phyloP scores from a whole-genome alignment of 805 yeast genomes.

The Candida verbasci region DNA sequence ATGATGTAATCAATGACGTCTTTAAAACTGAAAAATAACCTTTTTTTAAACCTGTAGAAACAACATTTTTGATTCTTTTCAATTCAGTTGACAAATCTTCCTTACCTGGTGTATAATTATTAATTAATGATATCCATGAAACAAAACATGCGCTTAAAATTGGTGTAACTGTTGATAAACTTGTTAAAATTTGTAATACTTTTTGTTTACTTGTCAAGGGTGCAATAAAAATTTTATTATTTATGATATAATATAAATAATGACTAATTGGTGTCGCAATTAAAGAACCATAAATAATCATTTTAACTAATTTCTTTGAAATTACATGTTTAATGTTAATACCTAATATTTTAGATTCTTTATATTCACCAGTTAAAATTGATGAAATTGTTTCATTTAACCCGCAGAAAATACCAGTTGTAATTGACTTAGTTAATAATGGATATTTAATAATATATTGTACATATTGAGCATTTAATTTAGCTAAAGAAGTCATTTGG shows the following conservation, averaged over 20 bases:
- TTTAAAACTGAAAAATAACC: slow-evolving; percentile 45
- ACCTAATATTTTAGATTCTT: slow-evolving; percentile 13
- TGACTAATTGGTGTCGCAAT: slow-evolving; percentile 59
- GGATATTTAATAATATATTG: slow-evolving; percentile 44
- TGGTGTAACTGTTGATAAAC: slow-evolving; percentile 56
- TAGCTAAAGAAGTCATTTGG: slow-evolving; percentile 1
- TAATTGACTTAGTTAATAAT: slow-evolving; percentile 52
- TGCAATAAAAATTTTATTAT: slow-evolving; percentile 38
- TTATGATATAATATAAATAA: slow-evolving; percentile 45
- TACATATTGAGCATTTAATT: slow-evolving; percentile 30
- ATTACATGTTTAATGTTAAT: slow-evolving; percentile 34
- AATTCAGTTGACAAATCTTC: slow-evolving; percentile 11
- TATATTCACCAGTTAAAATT: slow-evolving; percentile 42
- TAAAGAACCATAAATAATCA: slow-evolving; percentile 53
- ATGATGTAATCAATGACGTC: slow-evolving; percentile 52
- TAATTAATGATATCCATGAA: slow-evolving; percentile 49
- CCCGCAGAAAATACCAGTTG: slow-evolving; percentile 51
- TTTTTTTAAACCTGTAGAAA: slow-evolving; percentile 31
- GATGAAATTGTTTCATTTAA: slow-evolving; percentile 59
- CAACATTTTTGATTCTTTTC: slow-evolving; percentile 14
- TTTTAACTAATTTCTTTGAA: slow-evolving; percentile 43
- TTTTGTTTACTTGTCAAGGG: slow-evolving; percentile 38
- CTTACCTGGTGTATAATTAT: slow-evolving; percentile 23
- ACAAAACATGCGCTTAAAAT: slow-evolving; percentile 45
- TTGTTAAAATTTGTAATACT: slow-evolving; percentile 46